A percentile compares a stretch with the other conserved stretches of the same genome.
Conservation (phyloP, 2,329 filamentous ascomycete genomes). For the Xylaria sp. region DNA sequence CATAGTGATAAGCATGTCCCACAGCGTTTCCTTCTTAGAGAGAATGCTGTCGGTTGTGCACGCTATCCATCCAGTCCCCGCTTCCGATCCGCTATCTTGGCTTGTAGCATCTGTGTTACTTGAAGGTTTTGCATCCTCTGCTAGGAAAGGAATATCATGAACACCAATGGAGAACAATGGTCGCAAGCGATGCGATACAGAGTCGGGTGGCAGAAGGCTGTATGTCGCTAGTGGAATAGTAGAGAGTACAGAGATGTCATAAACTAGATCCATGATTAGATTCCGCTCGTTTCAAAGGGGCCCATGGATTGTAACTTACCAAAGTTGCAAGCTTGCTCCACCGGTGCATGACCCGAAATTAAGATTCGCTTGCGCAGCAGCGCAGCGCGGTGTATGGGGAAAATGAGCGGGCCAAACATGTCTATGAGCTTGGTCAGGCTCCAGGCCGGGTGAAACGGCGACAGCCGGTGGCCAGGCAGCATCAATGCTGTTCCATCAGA, state of each 20-base stretch:
- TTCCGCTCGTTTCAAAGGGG: neutral
- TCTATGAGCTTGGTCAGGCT: conserved; percentile 82
- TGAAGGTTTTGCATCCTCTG: conserved; percentile 65
- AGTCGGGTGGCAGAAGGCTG: conserved; percentile 73
- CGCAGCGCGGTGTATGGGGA: conserved; percentile 88
- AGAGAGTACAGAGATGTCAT: conserved; percentile 91
- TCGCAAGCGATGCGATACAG: conserved; percentile 73
- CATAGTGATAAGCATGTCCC: conserved; percentile 89
- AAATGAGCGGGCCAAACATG: conserved; percentile 89
- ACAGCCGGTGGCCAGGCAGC: conserved; percentile 73
- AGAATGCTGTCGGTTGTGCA: conserved; percentile 97
- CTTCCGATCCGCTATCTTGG: conserved; percentile 56
- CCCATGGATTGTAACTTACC: conserved; percentile 64
- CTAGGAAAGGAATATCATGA: conserved; percentile 86
- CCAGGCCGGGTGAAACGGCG: conserved; percentile 85
- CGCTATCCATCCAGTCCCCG: conserved; percentile 82
- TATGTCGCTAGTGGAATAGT: conserved; percentile 82
- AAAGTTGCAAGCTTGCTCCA: conserved; percentile 88
- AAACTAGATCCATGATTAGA: conserved; percentile 69
- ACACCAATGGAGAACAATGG: conserved; percentile 95
- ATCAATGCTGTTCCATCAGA: conserved; percentile 71
- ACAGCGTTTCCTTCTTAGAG: conserved; percentile 84
- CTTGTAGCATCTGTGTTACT: conserved; percentile 51
- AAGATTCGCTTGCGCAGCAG: conserved; percentile 88
- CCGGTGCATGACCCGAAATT: conserved; percentile 85